A percentile compares a stretch with the other conserved stretches of the same genome.
Evolutionary conservation across 2,329 filamentous ascomycete genomes (phyloP).

Genomic region (Boeremia exigua): DNA sequence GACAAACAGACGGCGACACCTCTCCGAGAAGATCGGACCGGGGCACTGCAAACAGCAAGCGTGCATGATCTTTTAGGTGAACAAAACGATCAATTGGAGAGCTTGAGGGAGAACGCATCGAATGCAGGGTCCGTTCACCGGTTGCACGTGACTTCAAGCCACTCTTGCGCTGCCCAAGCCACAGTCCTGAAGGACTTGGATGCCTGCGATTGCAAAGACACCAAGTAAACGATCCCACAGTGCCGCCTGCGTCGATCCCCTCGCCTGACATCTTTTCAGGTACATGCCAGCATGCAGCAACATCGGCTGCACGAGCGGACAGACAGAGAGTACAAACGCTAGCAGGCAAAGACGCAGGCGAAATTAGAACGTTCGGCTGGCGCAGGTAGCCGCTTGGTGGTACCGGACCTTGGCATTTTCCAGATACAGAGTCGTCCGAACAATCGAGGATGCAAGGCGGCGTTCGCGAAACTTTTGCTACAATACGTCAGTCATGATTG

Average conservation of each 20-base stretch:
- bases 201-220: background rate
- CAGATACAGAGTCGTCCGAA: background rate
- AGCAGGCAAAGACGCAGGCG: background rate
- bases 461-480: background rate
- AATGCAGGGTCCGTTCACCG: slow-evolving; percentile 12
- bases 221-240: background rate
- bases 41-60: background rate
- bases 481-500: background rate
- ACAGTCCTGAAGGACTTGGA: background rate
- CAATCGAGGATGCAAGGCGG: background rate
- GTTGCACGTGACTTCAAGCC: slow-evolving; percentile 2
- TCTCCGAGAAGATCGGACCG: background rate
- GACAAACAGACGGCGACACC: background rate
- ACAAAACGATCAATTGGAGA: background rate
- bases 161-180: background rate
- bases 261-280: background rate
- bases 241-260: background rate
- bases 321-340: background rate
- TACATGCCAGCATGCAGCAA: background rate
- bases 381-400: background rate
- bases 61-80: background rate
- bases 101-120: background rate
- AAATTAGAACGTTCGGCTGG: background rate
- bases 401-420: background rate
- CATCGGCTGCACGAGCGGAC: no score